Evolutionary conservation across 2,329 filamentous ascomycete species (phyloP).

Genomic region (Colletotrichum truncatum): DNA sequence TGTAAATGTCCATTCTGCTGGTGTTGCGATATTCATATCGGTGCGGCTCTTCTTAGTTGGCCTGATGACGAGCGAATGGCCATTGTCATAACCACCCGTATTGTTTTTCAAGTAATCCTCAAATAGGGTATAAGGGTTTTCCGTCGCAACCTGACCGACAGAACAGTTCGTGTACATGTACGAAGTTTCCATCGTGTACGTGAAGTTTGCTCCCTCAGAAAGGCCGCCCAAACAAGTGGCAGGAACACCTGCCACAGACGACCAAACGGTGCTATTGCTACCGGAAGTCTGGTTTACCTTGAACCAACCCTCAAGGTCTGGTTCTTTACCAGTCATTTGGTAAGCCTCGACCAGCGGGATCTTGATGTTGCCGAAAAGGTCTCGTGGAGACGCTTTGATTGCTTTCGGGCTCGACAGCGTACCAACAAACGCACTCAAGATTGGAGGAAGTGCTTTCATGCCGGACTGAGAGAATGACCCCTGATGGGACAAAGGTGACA

Average conservation of each 20-base stretch:
- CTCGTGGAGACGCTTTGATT: not conserved
- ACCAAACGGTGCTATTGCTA: no score
- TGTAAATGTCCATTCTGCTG: no score
- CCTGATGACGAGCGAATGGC: no score
- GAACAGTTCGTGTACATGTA: not conserved
- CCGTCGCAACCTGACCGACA: not conserved
- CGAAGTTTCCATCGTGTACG: not conserved
- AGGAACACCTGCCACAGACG: not conserved
- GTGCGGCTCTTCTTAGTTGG: no score
- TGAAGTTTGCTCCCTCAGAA: not conserved
- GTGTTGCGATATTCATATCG: no score
- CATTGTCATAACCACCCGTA: no score
- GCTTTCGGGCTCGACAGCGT: not conserved
- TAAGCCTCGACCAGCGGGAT: slow-evolving; percentile 5
- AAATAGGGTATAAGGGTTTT: no score
- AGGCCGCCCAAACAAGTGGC: not conserved
- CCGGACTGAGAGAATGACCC: not conserved
- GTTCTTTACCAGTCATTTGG: not conserved
- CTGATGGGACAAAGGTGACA: not conserved
- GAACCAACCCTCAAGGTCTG: not conserved
- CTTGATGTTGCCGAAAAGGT: slow-evolving; percentile 10
- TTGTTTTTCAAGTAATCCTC: not conserved
- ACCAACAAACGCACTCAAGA: not conserved
- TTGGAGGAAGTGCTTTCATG: not conserved
- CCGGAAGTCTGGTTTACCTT: not conserved